Evolutionary conservation across 371 early-diverging fungal species (phyloP), one percentile per base, ranked within the genome.

Genomic region (Batkoa obscura): DNA sequence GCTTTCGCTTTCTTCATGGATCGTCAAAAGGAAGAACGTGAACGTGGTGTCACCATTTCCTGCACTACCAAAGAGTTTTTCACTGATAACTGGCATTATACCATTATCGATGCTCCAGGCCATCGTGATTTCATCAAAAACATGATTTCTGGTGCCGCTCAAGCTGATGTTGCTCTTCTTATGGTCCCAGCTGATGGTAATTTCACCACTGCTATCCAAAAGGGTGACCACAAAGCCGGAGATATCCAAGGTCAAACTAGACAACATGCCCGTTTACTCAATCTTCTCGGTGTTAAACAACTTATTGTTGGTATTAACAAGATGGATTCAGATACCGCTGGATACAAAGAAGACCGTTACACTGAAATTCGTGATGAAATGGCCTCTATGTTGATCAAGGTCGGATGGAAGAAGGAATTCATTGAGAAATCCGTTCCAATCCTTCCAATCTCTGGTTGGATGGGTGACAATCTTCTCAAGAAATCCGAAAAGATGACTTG

Each of bases 81-180:
- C 54, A 90, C 97, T 0, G 66, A 65, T 4, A 67, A 82, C 53
- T 76, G 86, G 23, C 64, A 68, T 23, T 93, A 90, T 62, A 93
- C 90, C 0, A 57, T 96, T 8, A 60, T 96, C 57, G 98, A 96
- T 69, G 94, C 99, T 0, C 99, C 99, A 6, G 99, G 99, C 0
- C 99, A 99, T 66, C 81, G 91, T 47, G 94, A 96, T 68, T 99
- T 96, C 68, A 86, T 99, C 46, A 92, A 96, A n/a, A 93, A 92
- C 65, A 99, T 99, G 99, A 98, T 99, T 57, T 82, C 84, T 1
- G 99, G 98, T 6, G 94, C 99, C 0, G 80, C 89, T 30, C 98
- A 94, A 58, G 71, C 84, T 60, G 95, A 94, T 69, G 86, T 88
- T 70, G 98, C 93, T 69, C 81, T 99, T 65, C 83, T 99, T 60